Conservation (phyloP, 192 early-diverging fungal genomes). For the Podila verticillata region DNA sequence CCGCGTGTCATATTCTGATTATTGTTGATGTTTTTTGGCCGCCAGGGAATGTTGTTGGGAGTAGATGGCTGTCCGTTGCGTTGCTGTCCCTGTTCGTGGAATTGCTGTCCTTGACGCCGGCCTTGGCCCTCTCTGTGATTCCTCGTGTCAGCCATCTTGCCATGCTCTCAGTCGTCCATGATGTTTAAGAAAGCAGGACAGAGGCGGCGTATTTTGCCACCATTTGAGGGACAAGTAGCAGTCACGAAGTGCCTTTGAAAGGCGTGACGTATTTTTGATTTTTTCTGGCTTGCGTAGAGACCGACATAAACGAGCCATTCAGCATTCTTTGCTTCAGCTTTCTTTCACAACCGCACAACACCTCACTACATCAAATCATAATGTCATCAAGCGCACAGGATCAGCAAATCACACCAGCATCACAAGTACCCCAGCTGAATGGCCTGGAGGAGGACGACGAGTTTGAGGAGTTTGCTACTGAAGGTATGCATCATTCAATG, state of each 20-base stretch:
- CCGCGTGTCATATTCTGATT: neutral
- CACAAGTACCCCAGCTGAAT: conserved; percentile 63
- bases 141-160: neutral
- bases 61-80: neutral
- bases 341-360: neutral
- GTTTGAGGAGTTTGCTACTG: conserved; percentile 91
- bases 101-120: neutral
- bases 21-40: neutral
- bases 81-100: conserved; percentile 1
- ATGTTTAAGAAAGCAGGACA: conserved; percentile 4
- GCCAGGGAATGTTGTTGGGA: neutral
- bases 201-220: too few relatives aligned
- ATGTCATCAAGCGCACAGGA: conserved; percentile 37
- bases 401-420: conserved; percentile 22
- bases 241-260: neutral
- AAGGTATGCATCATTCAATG: conserved; percentile 63
- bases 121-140: neutral
- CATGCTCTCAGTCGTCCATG: neutral
- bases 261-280: too few relatives aligned
- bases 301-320: too few relatives aligned
- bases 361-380: conserved; percentile 3
- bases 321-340: neutral
- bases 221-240: too few relatives aligned
- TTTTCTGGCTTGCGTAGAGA: too few relatives aligned
- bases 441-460: conserved; percentile 93